Base-by-base conservation (phyloP, 805 yeast species). In the Ogataea nitratoaversa region DNA sequence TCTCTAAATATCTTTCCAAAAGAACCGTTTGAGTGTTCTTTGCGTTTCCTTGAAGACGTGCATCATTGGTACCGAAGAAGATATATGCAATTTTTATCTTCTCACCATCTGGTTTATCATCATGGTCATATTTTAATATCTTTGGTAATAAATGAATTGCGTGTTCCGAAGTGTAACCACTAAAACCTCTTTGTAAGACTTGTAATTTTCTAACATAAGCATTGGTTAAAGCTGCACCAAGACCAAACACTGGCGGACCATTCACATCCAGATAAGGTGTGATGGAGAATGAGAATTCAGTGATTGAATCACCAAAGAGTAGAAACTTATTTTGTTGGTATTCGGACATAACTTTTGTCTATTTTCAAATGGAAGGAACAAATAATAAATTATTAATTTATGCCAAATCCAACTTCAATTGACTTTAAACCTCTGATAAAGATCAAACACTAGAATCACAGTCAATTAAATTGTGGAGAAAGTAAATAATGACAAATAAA, bases 31-130 rank as follows among this genome's bases (percentile, higher is more conserved):
- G 62, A 2, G 37, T 43, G 30, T 52, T 50, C 47, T 74, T 78
- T 4, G 71, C 72, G 1, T 56, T 66, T 8, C 59, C 61, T 9
- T 34, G 37, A 2, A 19, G 11, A 8, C 63, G 47, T 3, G 74
- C 70, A 58, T 89, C 97, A 54, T 89, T 89, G 12, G 95, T 75
- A 4, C 96, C 96, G 51, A 86, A 78, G 56, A 84, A 88, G 2
- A 88, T 63, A 9, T 79, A 76, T 43, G 78, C 67, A 9, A 62
- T 32, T 31, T 51, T 52, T 37, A 77, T 63, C 42, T 60, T 56
- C 29, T 61, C 56, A 4, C 45, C 48, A 5, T 52, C 65, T 1
- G 60, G 54, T 20, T 41, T 48, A 9, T 42, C 30, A 39, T 64
- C 66, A 34, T 74, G 61, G 45, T 79, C 85, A 4, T 60, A 52